These are phyloP conservation scores for Zymoseptoria pseudotritici DNA, from an alignment of 2,329 filamentous ascomycete genomes.

Conservation along the genomic window DNA sequence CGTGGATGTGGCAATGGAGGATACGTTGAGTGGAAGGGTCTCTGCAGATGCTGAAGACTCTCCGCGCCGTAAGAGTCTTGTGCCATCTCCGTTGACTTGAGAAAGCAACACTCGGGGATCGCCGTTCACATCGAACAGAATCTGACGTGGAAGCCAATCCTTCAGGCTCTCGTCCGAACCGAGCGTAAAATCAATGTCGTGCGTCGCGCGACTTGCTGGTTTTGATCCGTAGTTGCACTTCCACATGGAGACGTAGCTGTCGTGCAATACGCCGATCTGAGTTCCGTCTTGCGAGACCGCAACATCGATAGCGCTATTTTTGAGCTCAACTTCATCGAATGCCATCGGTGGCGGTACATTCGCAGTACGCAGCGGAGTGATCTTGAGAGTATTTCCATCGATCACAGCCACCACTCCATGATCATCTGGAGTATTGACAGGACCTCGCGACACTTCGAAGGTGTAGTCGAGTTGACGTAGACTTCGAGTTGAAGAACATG, in stretches of 20 bases:
- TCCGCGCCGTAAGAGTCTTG: neutral
- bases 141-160: conserved; percentile 32
- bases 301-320: conserved; percentile 63
- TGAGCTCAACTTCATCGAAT: conserved; percentile 61
- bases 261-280: conserved; percentile 65
- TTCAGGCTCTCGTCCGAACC: conserved; percentile 2
- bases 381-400: conserved; percentile 71
- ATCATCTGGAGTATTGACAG: conserved; percentile 55
- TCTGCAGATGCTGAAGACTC: neutral
- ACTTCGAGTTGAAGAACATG: conserved; percentile 22
- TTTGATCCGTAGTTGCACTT: conserved; percentile 58
- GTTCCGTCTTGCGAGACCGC: conserved; percentile 60
- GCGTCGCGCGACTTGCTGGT: conserved; percentile 34
- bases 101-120: conserved; percentile 29
- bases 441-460: conserved; percentile 61
- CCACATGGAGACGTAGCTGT: conserved; percentile 59
- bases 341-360: conserved; percentile 93
- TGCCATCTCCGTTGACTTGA: conserved; percentile 9
- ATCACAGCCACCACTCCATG: conserved; percentile 59
- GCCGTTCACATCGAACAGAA: conserved; percentile 39
- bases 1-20: neutral
- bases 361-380: conserved; percentile 76
- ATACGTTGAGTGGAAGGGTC: neutral
- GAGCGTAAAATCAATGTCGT: conserved; percentile 11
- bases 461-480: conserved; percentile 51